These are phyloP conservation scores for Myriosclerotinia curreyana DNA, from an alignment of 2,329 filamentous ascomycete species.

Conservation along the genomic window DNA sequence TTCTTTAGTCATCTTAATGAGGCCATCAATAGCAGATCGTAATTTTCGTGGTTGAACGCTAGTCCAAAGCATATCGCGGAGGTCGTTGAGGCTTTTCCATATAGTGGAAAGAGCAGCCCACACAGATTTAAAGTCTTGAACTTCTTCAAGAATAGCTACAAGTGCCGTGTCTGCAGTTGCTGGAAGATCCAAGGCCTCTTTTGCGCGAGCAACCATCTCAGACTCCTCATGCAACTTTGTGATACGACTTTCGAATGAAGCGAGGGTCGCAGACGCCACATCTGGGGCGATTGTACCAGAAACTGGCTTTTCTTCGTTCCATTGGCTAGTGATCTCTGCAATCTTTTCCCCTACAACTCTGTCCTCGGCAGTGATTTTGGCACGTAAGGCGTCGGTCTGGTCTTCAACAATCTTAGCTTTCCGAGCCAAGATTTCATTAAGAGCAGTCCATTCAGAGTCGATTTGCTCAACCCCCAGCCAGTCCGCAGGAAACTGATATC, in stretches of 20 bases:
- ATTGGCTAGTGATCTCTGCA: constrained; percentile 75
- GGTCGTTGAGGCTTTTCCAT: constrained; percentile 93
- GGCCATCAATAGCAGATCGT: constrained; percentile 78
- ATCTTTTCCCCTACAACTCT: constrained; percentile 88
- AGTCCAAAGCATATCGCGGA: constrained; percentile 89
- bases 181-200: constrained; percentile 91
- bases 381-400: constrained; percentile 88
- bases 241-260: constrained; percentile 79
- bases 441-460: constrained; percentile 88
- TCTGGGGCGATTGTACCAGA: constrained; percentile 91
- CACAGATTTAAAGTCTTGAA: constrained; percentile 97
- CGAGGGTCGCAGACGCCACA: constrained; percentile 78
- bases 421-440: constrained; percentile 86
- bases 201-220: constrained; percentile 92
- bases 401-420: constrained; percentile 96
- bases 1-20: constrained; percentile 97
- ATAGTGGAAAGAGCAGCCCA: constrained; percentile 95
- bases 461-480: constrained; percentile 97
- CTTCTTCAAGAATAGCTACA: constrained; percentile 84
- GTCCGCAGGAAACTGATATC: constrained; percentile 89
- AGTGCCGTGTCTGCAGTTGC: constrained; percentile 77
- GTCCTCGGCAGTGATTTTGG: constrained; percentile 93
- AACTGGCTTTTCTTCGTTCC: constrained; percentile 96
- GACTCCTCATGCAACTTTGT: constrained; percentile 82
- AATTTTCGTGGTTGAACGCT: constrained; percentile 94